Conservation (phyloP, 139 green algal genomes). For the Chlamydomonas applanata region DNA sequence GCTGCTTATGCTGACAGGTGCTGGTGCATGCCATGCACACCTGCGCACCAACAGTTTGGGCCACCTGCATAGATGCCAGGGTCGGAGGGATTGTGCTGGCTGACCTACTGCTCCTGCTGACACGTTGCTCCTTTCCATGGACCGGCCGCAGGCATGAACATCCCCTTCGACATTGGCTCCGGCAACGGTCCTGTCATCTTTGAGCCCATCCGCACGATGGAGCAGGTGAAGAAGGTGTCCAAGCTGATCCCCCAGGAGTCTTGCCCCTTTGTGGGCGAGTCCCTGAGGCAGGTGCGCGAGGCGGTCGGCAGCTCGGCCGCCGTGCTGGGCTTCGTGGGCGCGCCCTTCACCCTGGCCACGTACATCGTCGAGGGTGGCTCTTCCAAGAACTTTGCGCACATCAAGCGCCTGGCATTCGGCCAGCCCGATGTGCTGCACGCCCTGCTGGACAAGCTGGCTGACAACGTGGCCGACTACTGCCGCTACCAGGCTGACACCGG, state of each 20-base stretch:
- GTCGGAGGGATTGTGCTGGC: too few species aligned
- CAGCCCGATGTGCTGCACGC: conserved; percentile 74
- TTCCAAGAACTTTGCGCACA: conserved; percentile 85
- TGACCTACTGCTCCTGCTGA: too few species aligned
- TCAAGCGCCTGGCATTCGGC: conserved; percentile 84
- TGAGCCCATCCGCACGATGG: conserved; percentile 87
- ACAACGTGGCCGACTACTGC: conserved; percentile 88
- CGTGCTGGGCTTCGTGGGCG: conserved; percentile 91
- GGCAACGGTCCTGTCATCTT: conserved; percentile 85
- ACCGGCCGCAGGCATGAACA: conserved; percentile 93
- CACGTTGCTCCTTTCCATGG: too few species aligned
- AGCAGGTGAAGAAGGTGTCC: conserved; percentile 78
- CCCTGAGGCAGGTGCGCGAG: conserved; percentile 49
- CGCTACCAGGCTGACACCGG: conserved; percentile 84
- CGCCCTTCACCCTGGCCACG: conserved; percentile 90
- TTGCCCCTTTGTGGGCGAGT: conserved; percentile 83
- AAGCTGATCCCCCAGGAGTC: conserved; percentile 68
- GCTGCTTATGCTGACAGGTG: too few species aligned
- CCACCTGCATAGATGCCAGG: too few species aligned
- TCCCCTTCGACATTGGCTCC: conserved; percentile 87
- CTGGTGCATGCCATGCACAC: too few species aligned
- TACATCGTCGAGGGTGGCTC: conserved; percentile 92
- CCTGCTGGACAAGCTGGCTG: conserved; percentile 79
- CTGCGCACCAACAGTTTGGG: too few species aligned
- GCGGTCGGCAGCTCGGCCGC: conserved; percentile 57